These are phyloP conservation scores for Kluyveromyces wickerhamii DNA, from an alignment of 805 yeast species.

Conservation along the genomic window DNA sequence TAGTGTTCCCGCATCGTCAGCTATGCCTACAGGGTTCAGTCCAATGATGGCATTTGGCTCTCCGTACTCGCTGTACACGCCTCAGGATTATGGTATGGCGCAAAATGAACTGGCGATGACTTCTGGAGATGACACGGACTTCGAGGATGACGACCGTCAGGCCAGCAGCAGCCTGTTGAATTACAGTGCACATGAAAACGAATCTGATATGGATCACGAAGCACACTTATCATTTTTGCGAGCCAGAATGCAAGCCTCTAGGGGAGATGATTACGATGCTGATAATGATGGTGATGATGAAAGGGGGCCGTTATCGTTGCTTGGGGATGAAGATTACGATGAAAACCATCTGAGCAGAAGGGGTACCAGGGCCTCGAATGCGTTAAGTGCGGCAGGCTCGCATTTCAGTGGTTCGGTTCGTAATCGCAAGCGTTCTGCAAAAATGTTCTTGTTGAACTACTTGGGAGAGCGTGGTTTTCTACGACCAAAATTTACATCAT, in stretches of 20 bases:
- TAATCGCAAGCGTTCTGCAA: background rate
- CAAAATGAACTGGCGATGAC: conserved; percentile 2
- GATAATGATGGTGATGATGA: conserved; percentile 3
- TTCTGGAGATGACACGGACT: conserved; percentile 5
- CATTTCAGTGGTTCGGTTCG: background rate
- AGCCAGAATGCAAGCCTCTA: conserved; percentile 3
- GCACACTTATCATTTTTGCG: background rate
- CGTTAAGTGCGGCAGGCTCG: conserved; percentile 4
- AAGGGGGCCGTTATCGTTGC: conserved; percentile 1
- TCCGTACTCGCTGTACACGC: conserved; percentile 2
- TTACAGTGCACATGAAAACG: background rate
- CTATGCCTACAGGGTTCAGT: conserved; percentile 3
- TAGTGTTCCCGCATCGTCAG: background rate
- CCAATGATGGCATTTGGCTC: conserved; percentile 5
- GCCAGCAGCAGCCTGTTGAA: conserved; percentile 2
- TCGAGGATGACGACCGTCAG: conserved; percentile 2
- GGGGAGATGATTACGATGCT: background rate
- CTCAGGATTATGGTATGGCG: conserved; percentile 1
- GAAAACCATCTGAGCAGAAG: conserved; percentile 3
- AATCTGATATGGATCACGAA: background rate
- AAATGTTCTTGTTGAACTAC: conserved; percentile 13
- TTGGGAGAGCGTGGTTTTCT: conserved; percentile 24
- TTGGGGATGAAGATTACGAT: conserved; percentile 1
- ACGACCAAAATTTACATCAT: conserved; percentile 13
- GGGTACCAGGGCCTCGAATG: conserved; percentile 1